Evolutionary conservation across 1,284 basidiomycete genomes (phyloP), one percentile per base, ranked within the genome.

Genomic region (Ceratobasidium sp.): DNA sequence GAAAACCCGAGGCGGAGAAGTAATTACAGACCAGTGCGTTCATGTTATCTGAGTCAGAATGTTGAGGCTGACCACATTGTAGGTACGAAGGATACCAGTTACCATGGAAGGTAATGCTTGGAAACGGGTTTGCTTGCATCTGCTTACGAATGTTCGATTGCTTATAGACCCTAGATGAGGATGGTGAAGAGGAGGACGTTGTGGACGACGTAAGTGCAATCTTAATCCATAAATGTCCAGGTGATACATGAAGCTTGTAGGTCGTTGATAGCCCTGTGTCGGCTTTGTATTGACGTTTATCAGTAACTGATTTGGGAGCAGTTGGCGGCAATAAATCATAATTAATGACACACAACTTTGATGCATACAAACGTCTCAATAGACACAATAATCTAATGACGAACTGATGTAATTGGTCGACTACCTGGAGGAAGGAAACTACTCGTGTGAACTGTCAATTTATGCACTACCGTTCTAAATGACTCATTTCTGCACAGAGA

Each of bases 141-240:
- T 23, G 15, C 9, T 26, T 23, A 26, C 33, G n/a, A 13, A 18
- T n/a, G 64, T 33, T 51, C 26, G 12, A 15, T 40, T 66, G 15
- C 49, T 9, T 46, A 13, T 55, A 75, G 72, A 44, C 7, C 3
- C 46, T 75, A n/a, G 72, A 75, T 49, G 72, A 75, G 23, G 72
- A 75, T 55, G 72, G 72, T 23, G 72, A 75, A 23, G 72, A 75
- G 42, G 20, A 64, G 5, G 51, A n/a, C 53, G 12, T 15, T 53
- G 12, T 39, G 20, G 68, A 70, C 33, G 68, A 70, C 39, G 68
- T 56, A 39, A 1, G 51, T 70, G 33, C 9, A 3, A 18, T 15
- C n/a, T 68, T 68, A n/a, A n/a, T 23, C 18, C 7, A 26, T 13
- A 68, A 28, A 97, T 44, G 49, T 68, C 23, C 7, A 1, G n/a